Evolutionary conservation across 371 early-diverging fungal species (phyloP), one percentile per base, ranked within the genome.

Genomic region (Syncephalastrum contaminatum): DNA sequence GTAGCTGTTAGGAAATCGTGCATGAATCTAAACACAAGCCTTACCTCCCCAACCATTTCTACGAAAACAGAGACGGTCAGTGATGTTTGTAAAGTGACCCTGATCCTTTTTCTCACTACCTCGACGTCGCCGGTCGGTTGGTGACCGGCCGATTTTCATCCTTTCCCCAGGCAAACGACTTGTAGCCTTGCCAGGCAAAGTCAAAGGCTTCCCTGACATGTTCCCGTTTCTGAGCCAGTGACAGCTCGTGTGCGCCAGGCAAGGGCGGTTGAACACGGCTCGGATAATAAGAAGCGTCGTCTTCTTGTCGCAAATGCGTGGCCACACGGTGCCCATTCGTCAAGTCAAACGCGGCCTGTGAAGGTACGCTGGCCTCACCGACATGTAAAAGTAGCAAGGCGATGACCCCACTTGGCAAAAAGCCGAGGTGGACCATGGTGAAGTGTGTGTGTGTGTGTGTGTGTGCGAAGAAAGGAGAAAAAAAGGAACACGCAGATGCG

Each of bases 131-230:
- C 21, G 60, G 57, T 10, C 44, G 41, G 54, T 78, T 77, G 4
- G 58, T 51, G 6, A 81, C 68, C 12, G 86, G 86, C 7, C 61
- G 46, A 21, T 83, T 73, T 54, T 86, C 86, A 63, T 86, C 86
- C 53, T 63, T 69, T 12, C 86, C 84, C 81, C 83, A 86, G 21
- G 82, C 82, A 51, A 69, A 72, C 1, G 70, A 60, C 24, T 62
- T 72, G 62, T 96, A 96, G 0, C 92, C 92, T 12, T 78, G 63
- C 92, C 92, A 95, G 6, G 91, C 87, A 51, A 87, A 81, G 10
- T 65, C 46, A 55, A 86, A 82, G 0, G 77, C 84, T 7, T 73
- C 70, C 43, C 78, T 74, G 10, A 86, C 67, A 14, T 68, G 66
- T 16, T 70, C 56, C 48, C 69, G 72, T 24, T 81, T 77, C 24